A percentile compares a stretch with the other conserved stretches of the same genome.
Conservation (phyloP, 352 stramenopile species). For the Globisporangium spiculum region DNA sequence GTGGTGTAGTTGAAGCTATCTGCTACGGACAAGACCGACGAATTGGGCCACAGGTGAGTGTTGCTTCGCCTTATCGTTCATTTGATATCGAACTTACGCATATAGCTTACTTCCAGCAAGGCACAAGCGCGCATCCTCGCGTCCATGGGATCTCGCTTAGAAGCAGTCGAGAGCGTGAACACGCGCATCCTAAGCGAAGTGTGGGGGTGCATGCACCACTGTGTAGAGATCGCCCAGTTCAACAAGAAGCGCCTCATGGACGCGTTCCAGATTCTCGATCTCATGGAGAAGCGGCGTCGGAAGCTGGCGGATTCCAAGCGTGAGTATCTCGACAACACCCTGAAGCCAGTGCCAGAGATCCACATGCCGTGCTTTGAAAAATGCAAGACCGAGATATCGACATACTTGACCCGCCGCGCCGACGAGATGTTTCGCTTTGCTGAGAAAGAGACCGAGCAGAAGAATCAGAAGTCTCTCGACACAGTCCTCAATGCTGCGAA, state of each 20-base stretch:
- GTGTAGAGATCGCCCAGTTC: conserved; percentile 78
- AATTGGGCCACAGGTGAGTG: conserved; percentile 63
- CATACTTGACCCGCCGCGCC: conserved; percentile 45
- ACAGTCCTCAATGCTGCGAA: conserved; percentile 62
- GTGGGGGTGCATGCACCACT: conserved; percentile 80
- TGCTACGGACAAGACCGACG: conserved; percentile 61
- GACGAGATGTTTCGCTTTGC: conserved; percentile 65
- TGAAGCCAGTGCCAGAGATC: conserved; percentile 46
- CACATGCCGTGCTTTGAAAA: conserved; percentile 41
- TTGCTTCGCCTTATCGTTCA: too few species aligned
- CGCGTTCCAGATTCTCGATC: conserved; percentile 71
- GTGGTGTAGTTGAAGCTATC: conserved; percentile 45
- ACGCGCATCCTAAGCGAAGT: conserved; percentile 71
- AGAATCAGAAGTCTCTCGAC: conserved; percentile 61
- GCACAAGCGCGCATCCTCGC: conserved; percentile 59
- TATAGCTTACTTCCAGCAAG: conserved; percentile 37
- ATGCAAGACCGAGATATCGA: conserved; percentile 64
- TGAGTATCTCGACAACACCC: conserved; percentile 67
- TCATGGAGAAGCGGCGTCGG: conserved; percentile 66
- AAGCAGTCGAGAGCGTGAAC: conserved; percentile 54
- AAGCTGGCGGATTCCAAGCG: conserved; percentile 54
- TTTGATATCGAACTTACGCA: neutral
- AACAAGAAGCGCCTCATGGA: conserved; percentile 60
- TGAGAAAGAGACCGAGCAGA: conserved; percentile 43
- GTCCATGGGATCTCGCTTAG: conserved; percentile 67